phyloP scores from a whole-genome alignment of 1,139 yeast genomes.

The Groenewaldozyma auringiensis region DNA sequence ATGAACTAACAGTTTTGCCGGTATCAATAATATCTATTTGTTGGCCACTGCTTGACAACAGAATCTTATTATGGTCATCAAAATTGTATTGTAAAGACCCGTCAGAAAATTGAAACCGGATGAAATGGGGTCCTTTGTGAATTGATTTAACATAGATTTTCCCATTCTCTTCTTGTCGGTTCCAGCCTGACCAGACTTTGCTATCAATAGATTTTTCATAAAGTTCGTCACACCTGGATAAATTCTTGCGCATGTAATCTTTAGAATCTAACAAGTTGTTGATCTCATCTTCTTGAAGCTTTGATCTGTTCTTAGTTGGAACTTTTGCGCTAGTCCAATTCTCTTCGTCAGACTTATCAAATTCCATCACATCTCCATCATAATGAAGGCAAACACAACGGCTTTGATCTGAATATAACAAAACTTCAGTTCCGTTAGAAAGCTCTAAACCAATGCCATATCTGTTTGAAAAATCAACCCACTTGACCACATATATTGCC shows the following conservation, averaged over 20 bases:
- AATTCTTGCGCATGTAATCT: conserved; percentile 31
- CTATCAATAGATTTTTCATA: conserved; percentile 1
- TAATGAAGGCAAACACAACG: conserved; percentile 33
- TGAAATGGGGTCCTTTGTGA: conserved; percentile 39
- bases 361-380: conserved; percentile 37
- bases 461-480: conserved; percentile 97
- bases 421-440: conserved; percentile 80
- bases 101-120: conserved; percentile 85
- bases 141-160: conserved; percentile 1
- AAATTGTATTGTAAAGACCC: conserved; percentile 92
- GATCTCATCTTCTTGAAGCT: conserved; percentile 10
- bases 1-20: neutral
- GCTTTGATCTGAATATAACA: neutral
- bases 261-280: conserved; percentile 26
- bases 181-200: neutral
- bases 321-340: conserved; percentile 1
- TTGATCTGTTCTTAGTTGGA: neutral
- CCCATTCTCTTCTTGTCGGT: conserved; percentile 5
- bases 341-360: conserved; percentile 1
- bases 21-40: neutral
- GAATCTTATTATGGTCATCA: conserved; percentile 83
- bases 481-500: conserved; percentile 61
- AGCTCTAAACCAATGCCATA: conserved; percentile 94
- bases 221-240: conserved; percentile 19
- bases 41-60: neutral